Evolutionary conservation across 2,329 filamentous ascomycete species (phyloP), one percentile per base, ranked within the genome.

Genomic region (Exophiala viscosa): DNA sequence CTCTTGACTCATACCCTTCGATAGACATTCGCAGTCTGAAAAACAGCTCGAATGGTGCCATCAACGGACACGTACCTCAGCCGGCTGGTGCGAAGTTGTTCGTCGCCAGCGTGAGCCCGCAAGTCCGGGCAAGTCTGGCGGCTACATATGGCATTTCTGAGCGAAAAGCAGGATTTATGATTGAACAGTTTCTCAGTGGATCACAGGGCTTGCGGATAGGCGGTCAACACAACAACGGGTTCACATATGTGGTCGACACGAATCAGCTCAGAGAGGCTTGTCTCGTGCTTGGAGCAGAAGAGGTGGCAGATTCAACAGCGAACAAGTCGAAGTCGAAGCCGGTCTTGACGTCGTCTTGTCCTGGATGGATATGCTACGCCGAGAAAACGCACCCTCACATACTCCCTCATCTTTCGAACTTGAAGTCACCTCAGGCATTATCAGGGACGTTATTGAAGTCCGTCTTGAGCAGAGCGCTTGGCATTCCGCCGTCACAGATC

Each of bases 331-430:
- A 60, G 35, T 38, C 66, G 28, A 67, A 65, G 18, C 75, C 74
- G 17, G 68, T 77, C 20, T 78, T 99, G 39, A 90, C 91, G 7
- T 91, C 91, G 3, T 90, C 90, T 15, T 99, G 93, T 69, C 93
- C 93, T 1, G 93, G 93, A 6, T 99, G 95, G 91, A 92, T 99
- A 50, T 99, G 93, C 73, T 99, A 99, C 66, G 92, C 92, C 20
- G 93, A 99, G 70, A 97, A 99, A 74, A 97, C 92, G 50, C 93
- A 99, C 66, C 90, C 93, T 1, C 86, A 96, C 65, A 84, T 97
- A 50, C 79, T 99, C 45, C 90, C 90, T 23, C 90, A 99, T 69
- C 78, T 99, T 48, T 96, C 91, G 52, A 83, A 83, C 45, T 79
- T 97, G 58, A 99, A 97, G 69, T 96, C 91, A 4, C 92, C 93